These are phyloP conservation scores for Pyrrhoderma lamaoense DNA, from an alignment of 1,284 basidiomycete genomes.

Conservation along the genomic window DNA sequence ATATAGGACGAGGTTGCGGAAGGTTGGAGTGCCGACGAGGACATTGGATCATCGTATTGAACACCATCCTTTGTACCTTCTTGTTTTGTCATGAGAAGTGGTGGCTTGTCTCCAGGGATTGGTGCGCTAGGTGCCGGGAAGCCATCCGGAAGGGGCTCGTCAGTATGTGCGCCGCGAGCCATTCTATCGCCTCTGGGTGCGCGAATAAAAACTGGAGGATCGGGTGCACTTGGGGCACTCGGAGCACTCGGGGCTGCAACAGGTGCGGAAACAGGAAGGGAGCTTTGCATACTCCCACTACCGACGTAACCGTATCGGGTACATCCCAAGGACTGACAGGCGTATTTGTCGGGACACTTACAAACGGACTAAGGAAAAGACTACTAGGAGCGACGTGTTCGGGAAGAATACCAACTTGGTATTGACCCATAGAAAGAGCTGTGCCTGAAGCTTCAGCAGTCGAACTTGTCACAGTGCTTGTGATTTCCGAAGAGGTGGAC, in stretches of 20 bases:
- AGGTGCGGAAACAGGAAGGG: background rate
- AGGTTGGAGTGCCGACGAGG: too few species aligned
- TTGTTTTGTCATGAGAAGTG: background rate
- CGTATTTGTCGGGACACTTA: background rate
- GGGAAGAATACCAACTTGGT: background rate
- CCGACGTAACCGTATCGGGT: background rate
- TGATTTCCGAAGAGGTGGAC: background rate
- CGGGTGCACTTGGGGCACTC: background rate
- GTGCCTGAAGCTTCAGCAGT: background rate
- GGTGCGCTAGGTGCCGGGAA: slow-evolving; percentile 7
- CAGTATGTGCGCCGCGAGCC: background rate
- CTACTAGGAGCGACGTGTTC: background rate
- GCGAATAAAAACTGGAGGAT: background rate
- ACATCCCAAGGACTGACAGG: background rate
- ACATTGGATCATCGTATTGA: too few species aligned
- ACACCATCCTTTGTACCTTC: background rate
- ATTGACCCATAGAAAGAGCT: background rate
- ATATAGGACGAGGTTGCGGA: too few species aligned
- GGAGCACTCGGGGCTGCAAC: background rate
- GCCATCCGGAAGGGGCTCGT: slow-evolving; percentile 2
- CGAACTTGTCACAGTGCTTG: background rate
- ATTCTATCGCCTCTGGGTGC: background rate
- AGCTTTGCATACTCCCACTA: too few species aligned
- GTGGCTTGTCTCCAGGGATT: slow-evolving; percentile 6
- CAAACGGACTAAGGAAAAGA: background rate